Conservation (phyloP, 305 asterid genomes). For the Andrographis paniculata region DNA sequence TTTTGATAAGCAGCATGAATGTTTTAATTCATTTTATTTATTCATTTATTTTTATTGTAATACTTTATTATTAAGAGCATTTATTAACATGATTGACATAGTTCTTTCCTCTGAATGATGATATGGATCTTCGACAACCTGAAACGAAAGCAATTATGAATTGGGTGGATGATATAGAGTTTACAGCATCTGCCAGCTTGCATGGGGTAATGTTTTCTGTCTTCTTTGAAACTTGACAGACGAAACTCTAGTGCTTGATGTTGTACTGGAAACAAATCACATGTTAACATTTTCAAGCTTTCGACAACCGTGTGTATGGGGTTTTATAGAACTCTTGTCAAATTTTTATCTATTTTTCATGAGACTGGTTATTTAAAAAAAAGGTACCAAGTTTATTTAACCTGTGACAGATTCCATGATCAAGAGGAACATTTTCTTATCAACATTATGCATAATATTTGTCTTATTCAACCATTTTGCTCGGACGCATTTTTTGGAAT, state of each 20-base stretch:
- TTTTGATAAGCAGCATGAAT: neutral
- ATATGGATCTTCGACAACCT: conserved; percentile 72
- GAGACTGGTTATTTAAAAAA: neutral
- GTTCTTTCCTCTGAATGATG: conserved; percentile 92
- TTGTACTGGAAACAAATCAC: neutral
- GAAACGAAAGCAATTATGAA: conserved; percentile 92
- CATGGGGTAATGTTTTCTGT: conserved; percentile 67
- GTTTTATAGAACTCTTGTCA: neutral
- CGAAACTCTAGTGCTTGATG: neutral
- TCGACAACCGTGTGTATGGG: neutral
- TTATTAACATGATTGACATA: conserved; percentile 63
- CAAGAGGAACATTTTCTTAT: no score
- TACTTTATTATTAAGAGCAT: conserved; percentile 26
- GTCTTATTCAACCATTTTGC: no score
- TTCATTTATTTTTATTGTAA: conserved; percentile 10
- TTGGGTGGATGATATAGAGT: conserved; percentile 66
- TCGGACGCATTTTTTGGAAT: no score
- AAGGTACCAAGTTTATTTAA: no score
- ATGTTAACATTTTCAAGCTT: no score
- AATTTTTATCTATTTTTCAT: neutral
- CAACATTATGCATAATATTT: no score
- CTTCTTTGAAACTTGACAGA: conserved; percentile 14
- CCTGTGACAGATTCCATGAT: no score
- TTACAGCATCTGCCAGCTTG: conserved; percentile 90
- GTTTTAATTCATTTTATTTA: neutral